phyloP scores from a whole-genome alignment of 2,329 filamentous ascomycete genomes.

The Fusarium nodosum region DNA sequence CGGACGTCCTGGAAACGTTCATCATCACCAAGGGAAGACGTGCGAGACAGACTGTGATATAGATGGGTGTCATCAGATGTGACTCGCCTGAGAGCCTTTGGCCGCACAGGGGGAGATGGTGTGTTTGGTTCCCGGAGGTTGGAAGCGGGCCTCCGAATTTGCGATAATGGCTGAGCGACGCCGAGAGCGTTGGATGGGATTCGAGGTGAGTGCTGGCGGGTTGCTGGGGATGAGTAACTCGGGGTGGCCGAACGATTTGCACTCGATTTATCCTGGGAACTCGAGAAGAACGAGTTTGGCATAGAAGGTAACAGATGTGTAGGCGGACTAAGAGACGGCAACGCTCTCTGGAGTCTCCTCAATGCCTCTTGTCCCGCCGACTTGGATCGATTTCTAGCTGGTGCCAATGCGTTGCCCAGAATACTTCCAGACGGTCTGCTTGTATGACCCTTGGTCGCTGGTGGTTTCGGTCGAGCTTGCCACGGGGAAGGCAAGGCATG shows the following conservation, averaged over 20 bases:
- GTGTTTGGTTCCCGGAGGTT: neutral
- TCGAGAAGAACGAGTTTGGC: slow-evolving; percentile 58
- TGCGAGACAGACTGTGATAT: slow-evolving; percentile 79
- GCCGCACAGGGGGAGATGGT: slow-evolving; percentile 39
- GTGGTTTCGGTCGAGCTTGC: slow-evolving; percentile 46
- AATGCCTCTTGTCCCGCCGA: slow-evolving; percentile 70
- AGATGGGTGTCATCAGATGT: slow-evolving; percentile 79
- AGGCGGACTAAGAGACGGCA: slow-evolving; percentile 63
- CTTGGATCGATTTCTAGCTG: slow-evolving; percentile 63
- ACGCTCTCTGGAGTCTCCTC: slow-evolving; percentile 67
- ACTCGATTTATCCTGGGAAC: slow-evolving; percentile 52
- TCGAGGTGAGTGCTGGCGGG: slow-evolving; percentile 13
- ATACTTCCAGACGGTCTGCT: slow-evolving; percentile 50
- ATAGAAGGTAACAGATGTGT: slow-evolving; percentile 58
- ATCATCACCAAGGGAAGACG: slow-evolving; percentile 88
- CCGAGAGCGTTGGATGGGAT: slow-evolving; percentile 12
- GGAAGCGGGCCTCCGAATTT: slow-evolving; percentile 21
- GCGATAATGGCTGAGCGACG: slow-evolving; percentile 29
- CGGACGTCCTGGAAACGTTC: slow-evolving; percentile 82
- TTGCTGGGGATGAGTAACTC: slow-evolving; percentile 19
- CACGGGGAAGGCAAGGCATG: slow-evolving; percentile 51
- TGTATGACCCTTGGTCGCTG: slow-evolving; percentile 34
- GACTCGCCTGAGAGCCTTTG: slow-evolving; percentile 51
- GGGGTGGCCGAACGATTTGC: slow-evolving; percentile 10
- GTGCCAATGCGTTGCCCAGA: slow-evolving; percentile 63